phyloP scores from a whole-genome alignment of 2,329 filamentous ascomycete species.

The Pseudocercospora pini-densiflorae region DNA sequence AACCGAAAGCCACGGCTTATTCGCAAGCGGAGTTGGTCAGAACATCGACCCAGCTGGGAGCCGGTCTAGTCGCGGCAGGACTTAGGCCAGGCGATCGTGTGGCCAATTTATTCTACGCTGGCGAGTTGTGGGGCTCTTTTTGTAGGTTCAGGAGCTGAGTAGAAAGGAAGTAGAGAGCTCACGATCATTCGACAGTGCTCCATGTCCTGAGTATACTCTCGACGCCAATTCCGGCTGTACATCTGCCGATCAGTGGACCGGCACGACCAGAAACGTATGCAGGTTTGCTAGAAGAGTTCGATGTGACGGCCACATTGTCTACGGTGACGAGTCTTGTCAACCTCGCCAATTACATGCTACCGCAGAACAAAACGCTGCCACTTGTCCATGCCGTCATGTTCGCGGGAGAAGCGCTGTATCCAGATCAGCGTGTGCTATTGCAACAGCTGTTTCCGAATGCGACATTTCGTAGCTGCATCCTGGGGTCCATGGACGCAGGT shows the following conservation, averaged over 20 bases:
- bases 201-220: constrained; percentile 3
- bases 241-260: constrained; percentile 9
- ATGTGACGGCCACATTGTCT: constrained; percentile 10
- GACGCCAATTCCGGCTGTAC: constrained; percentile 1
- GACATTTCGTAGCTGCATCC: constrained; percentile 4
- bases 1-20: constrained; percentile 10
- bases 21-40: constrained; percentile 7
- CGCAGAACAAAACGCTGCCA: neutral
- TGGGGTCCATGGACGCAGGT: constrained; percentile 9
- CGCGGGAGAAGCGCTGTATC: constrained; percentile 10
- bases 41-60: neutral
- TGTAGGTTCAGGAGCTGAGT: neutral
- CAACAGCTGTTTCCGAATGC: constrained; percentile 10
- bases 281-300: constrained; percentile 6
- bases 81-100: constrained; percentile 5
- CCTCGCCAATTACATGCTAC: constrained; percentile 7
- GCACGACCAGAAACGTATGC: constrained; percentile 4
- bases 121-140: constrained; percentile 5
- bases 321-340: constrained; percentile 10
- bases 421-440: constrained; percentile 1
- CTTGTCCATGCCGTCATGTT: constrained; percentile 8
- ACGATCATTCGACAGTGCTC: neutral
- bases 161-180: neutral
- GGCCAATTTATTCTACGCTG: constrained; percentile 10
- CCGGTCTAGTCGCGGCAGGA: neutral